Conservation (phyloP, 1,284 basidiomycete species). For the Phylloporus gajari region DNA sequence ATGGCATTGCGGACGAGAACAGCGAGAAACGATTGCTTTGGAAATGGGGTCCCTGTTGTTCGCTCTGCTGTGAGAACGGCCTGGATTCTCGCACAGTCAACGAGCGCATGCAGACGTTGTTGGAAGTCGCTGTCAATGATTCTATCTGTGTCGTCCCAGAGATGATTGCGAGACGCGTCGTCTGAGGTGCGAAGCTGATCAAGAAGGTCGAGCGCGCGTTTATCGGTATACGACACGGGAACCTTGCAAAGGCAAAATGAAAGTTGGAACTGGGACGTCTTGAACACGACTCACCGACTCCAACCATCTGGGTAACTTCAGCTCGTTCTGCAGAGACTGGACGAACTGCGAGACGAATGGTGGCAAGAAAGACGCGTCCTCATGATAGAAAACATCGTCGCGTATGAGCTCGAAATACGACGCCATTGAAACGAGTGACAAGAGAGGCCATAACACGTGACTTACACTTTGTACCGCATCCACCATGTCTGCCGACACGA, state of each 20-base stretch:
- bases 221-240: conserved; percentile 3
- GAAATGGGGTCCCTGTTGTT: conserved; percentile 1
- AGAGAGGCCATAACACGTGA: too few species aligned
- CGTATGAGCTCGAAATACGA: conserved; percentile 3
- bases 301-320: conserved; percentile 17
- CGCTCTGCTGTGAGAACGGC: conserved; percentile 16
- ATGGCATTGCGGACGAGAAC: conserved; percentile 19
- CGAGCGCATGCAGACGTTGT: conserved; percentile 4
- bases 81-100: conserved; percentile 19
- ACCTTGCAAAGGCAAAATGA: too few species aligned
- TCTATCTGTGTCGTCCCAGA: conserved; percentile 11
- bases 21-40: conserved; percentile 20
- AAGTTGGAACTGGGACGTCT: neutral
- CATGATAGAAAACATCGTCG: conserved; percentile 11
- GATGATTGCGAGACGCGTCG: neutral
- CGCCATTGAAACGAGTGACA: too few species aligned
- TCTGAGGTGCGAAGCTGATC: conserved; percentile 1
- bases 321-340: conserved; percentile 4
- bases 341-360: neutral
- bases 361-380: conserved; percentile 10
- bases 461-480: neutral
- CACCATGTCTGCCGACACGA: conserved; percentile 31
- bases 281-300: conserved; percentile 5
- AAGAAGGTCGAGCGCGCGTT: neutral
- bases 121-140: neutral